Conservation (phyloP, 2,329 filamentous ascomycete genomes). For the Fusarium sp. region DNA sequence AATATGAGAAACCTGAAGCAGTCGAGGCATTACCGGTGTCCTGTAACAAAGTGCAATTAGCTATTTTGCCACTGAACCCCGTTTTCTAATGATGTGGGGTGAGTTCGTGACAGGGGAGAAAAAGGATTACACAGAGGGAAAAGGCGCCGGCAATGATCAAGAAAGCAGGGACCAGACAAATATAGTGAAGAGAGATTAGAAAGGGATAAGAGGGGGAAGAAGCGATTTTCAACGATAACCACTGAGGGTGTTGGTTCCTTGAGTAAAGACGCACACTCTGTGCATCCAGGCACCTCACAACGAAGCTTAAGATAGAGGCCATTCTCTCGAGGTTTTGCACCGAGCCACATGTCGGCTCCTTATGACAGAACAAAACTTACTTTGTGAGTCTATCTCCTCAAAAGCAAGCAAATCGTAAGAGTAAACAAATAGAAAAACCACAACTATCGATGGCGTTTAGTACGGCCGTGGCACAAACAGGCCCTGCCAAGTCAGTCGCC, state of each 20-base stretch:
- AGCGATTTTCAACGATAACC: conserved; percentile 16
- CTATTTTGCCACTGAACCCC: conserved; percentile 37
- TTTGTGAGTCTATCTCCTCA: not conserved
- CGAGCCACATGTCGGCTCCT: not conserved
- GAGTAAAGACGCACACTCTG: not conserved
- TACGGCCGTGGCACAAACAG: conserved; percentile 42
- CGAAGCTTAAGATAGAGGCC: not conserved
- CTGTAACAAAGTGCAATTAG: conserved; percentile 20
- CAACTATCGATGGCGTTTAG: conserved; percentile 9
- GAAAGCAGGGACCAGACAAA: conserved; percentile 23
- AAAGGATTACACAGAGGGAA: conserved; percentile 32
- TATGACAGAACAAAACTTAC: not conserved
- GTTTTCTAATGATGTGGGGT: conserved; percentile 40
- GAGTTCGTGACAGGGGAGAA: conserved; percentile 36
- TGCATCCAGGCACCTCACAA: not conserved
- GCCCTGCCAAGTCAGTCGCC: conserved; percentile 43
- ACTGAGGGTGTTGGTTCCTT: conserved; percentile 9
- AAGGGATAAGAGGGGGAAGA: conserved; percentile 24
- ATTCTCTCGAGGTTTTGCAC: not conserved
- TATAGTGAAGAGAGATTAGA: conserved; percentile 19
- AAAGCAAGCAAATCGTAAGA: conserved; percentile 9
- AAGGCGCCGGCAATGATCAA: conserved; percentile 34
- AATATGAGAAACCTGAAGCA: conserved; percentile 11
- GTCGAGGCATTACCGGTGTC: conserved; percentile 12
- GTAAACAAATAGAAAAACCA: not conserved